Evolutionary conservation across 108 stramenopile species (phyloP).

Genomic region (Pseudonitzschia delicatissima): DNA sequence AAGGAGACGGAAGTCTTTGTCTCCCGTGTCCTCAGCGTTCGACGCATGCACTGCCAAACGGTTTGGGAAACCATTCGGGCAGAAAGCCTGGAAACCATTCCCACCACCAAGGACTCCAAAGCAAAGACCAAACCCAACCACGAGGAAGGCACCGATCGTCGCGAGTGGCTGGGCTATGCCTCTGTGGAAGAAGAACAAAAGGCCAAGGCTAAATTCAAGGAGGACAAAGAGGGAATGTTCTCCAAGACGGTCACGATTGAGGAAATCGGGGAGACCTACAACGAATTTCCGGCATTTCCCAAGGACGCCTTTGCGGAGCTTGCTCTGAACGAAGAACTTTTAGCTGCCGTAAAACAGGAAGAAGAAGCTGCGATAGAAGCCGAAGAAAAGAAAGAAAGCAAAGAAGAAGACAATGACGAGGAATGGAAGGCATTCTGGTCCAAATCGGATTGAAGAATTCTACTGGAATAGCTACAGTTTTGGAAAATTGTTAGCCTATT

Average conservation of each 20-base stretch:
- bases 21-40: constrained; percentile 49
- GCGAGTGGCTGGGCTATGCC: constrained; percentile 68
- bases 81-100: constrained; percentile 66
- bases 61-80: constrained; percentile 75
- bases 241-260: constrained; percentile 15
- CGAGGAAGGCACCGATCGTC: constrained; percentile 48
- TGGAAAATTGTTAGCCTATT: background rate
- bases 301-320: constrained; percentile 2
- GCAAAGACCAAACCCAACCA: constrained; percentile 32
- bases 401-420: background rate
- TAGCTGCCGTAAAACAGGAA: background rate
- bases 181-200: constrained; percentile 56
- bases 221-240: constrained; percentile 16
- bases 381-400: background rate
- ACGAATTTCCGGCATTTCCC: constrained; percentile 19
- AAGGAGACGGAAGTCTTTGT: constrained; percentile 61
- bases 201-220: constrained; percentile 35
- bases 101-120: constrained; percentile 1
- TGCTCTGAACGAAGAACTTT: constrained; percentile 10
- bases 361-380: background rate
- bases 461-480: background rate
- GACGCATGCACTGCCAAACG: constrained; percentile 69
- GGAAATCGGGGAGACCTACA: constrained; percentile 25
- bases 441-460: background rate
- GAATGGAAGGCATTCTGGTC: constrained; percentile 6